A percentile compares a stretch with the other conserved stretches of the same genome.
Evolutionary conservation across 176 grass and related monocot genomes (phyloP).

Genomic region (Thalia dealbata): DNA sequence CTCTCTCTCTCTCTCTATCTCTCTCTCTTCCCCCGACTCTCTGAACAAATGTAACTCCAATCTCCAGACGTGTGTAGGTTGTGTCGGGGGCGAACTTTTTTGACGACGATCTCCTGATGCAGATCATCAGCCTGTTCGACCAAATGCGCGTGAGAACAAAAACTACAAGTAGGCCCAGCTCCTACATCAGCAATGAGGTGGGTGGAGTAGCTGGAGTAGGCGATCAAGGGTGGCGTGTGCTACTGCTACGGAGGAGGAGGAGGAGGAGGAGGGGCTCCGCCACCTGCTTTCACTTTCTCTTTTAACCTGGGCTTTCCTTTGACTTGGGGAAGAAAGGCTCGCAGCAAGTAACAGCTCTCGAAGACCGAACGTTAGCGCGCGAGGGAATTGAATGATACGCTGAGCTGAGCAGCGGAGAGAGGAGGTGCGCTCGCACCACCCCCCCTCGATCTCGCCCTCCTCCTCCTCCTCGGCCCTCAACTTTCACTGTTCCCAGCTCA

Average conservation of each 20-base stretch:
- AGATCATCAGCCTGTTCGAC: slow-evolving; percentile 25
- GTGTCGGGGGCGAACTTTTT: no score
- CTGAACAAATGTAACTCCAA: slow-evolving; percentile 51
- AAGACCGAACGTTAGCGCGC: neutral
- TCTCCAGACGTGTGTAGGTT: slow-evolving; percentile 58
- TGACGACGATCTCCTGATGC: slow-evolving; percentile 26
- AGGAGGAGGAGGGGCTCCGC: neutral
- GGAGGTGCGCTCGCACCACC: no score
- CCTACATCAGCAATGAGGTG: no score
- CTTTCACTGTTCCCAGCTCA: no score
- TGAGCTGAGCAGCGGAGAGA: no score
- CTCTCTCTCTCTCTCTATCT: neutral
- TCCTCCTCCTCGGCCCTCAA: no score
- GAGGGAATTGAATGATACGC: neutral
- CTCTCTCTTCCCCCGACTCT: neutral
- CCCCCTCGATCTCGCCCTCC: no score
- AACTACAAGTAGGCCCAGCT: no score
- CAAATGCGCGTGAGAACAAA: no score
- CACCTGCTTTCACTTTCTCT: slow-evolving; percentile 5
- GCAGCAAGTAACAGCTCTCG: neutral
- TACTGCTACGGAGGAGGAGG: no score
- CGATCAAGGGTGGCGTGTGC: neutral
- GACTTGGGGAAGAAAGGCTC: neutral
- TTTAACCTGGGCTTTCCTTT: slow-evolving; percentile 1
- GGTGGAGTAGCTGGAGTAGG: no score